Conservation (phyloP, 2,329 filamentous ascomycete species). For the Ambrosiella beaveri region DNA sequence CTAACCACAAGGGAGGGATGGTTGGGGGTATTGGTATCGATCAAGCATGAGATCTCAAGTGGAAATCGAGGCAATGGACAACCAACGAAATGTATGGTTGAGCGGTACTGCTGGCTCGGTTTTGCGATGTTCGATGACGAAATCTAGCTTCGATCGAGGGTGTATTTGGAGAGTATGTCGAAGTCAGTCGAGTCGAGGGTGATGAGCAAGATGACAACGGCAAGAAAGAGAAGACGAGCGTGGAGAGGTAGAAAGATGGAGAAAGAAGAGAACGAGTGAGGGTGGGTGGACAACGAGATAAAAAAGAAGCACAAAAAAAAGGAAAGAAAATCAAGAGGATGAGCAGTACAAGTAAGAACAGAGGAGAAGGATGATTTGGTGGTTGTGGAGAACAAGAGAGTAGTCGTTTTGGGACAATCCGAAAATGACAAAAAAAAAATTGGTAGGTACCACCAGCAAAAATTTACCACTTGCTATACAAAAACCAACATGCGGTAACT, state of each 20-base stretch:
- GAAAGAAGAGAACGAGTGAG: constrained; percentile 1
- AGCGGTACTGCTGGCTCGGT: neutral
- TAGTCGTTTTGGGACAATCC: constrained; percentile 23
- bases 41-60: neutral
- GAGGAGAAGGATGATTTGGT: constrained; percentile 17
- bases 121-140: neutral
- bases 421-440: constrained; percentile 23
- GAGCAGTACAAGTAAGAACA: neutral
- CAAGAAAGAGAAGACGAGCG: neutral
- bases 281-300: neutral
- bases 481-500: constrained; percentile 6
- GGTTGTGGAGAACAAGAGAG: constrained; percentile 31
- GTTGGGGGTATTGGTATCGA: neutral
- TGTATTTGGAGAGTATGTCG: neutral
- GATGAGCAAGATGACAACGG: neutral
- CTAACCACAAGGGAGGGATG: neutral
- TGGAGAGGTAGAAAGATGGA: neutral
- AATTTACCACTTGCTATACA: neutral
- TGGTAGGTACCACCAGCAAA: constrained; percentile 17
- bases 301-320: constrained; percentile 2
- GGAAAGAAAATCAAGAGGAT: constrained; percentile 1
- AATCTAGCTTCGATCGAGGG: neutral
- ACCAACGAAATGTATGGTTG: neutral
- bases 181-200: constrained; percentile 1
- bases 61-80: neutral